Base-by-base conservation (phyloP, 2,329 filamentous ascomycete genomes). In the Phialophora tarda region DNA sequence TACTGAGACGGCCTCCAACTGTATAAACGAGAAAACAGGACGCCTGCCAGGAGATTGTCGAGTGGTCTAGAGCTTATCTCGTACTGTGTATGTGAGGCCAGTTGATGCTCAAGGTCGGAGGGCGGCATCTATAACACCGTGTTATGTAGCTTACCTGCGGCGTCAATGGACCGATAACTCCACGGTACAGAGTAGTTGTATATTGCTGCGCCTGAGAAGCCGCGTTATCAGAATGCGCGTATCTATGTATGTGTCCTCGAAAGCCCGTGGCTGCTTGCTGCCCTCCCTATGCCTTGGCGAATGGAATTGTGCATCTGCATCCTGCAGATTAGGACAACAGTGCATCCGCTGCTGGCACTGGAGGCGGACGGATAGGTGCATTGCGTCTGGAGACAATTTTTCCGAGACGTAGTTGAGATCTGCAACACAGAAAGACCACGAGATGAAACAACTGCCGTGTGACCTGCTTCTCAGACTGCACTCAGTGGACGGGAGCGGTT, bases 391-490 rank as follows among this genome's bases (percentile, higher is more conserved):
- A 26, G 24, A 51, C 24, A 60, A 68, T 61, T 59, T 63, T 59
- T 65, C 67, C 64, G 58, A 65, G 47, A 65, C 50, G 58, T 30
- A 63, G 14, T 57, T 26, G 26, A 56, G 62, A 67, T 67, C 67
- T 69, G 64, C 64, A 57, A 62, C 56, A 38, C 32, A 48, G 56
- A 47, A 63, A 10, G 28, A 32, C 63, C 59, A 59, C 32, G 38
- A 56, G 57, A 58, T 63, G 64, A 69, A 66, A 69, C 66, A 63
- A 47, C 26, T 30, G 50, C 62, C 53, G 66, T 69, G 60, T 63
- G 58, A 65, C 56, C 65, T 30, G 53, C 47, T 41, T 47, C 12
- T 57, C 38, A 51, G 24, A 53, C 57, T 44, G 34, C 38, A 24
- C 54, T 30, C 30, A 28, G n/a, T 32, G 30, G 28, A 61, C 48